Percentiles rank a stretch among this genome's conserved stretches.
Conservation (phyloP, 768 basidiomycete species). For the Suillus americanus region DNA sequence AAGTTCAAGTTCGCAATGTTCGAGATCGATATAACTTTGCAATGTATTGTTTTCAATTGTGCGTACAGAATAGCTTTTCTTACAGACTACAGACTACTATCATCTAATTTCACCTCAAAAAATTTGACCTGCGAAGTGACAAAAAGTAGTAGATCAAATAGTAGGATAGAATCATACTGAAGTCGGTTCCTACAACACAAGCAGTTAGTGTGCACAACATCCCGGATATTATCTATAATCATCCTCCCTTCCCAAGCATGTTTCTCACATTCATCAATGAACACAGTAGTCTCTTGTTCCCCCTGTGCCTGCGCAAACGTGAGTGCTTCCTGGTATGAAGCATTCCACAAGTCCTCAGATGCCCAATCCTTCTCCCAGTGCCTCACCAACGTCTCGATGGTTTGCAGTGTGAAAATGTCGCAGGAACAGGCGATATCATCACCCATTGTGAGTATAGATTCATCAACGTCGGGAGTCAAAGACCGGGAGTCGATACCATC, state of each 20-base stretch:
- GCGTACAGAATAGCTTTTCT: no score
- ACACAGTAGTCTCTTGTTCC: background rate
- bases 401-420: no score
- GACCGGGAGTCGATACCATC: no score
- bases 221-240: background rate
- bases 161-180: background rate
- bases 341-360: background rate
- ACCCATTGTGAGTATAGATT: no score
- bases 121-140: background rate
- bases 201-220: background rate
- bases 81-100: no score
- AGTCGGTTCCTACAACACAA: background rate
- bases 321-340: background rate
- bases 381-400: no score
- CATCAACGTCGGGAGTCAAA: no score
- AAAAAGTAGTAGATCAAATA: background rate
- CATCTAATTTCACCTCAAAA: background rate
- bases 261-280: background rate
- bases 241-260: background rate
- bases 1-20: no score
- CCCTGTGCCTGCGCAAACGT: background rate
- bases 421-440: no score
- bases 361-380: background rate
- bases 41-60: no score
- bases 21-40: no score